Evolutionary conservation across 1,139 yeast species (phyloP), one percentile per base, ranked within the genome.

Genomic region (Taphrina deformans): DNA sequence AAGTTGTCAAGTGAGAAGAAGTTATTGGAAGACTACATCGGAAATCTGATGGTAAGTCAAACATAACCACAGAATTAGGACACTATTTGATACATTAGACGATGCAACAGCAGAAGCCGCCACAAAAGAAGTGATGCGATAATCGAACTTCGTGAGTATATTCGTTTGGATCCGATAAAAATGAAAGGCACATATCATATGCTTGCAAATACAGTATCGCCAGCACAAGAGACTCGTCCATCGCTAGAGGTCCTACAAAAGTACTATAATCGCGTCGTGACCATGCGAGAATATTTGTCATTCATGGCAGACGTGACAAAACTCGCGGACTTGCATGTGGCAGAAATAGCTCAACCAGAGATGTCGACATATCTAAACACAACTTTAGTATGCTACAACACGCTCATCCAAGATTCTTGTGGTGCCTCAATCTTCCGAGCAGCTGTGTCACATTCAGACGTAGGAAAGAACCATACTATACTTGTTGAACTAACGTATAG

Each of bases 1-100:
- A 50, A 24, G 40, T 21, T 59, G 21, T 29, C 55, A 27, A 38
- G 31, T 12, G 63, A 59, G 26, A 59, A 59, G 63, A 41, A 50
- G 29, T 33, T 59, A 21, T 27, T 59, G 26, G 63, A 59, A 29
- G 63, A 59, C 35, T 59, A 59, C 51, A 53, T 53, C 12, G 58
- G 58, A 4, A 53, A 53, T 26, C 33, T 53, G 21, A 53, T 53
- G 58, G 58, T 53, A 6, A 9, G 44, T 51, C 41, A 12, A 23
- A 24, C 29, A 38, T 18, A 7, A 24, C 12, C 27, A 18, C 24
- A 6, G 10, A 26, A 27, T n/a, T 51, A 1, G 12, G 38, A 21
- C 14, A 5, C 58, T 53, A 7, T 9, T 18, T 23, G 21, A 10
- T 2, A 9, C 31, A 6, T 31, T 16, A 53, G 58, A 38, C 41